Conservation (phyloP, 768 basidiomycete genomes). For the Asterophora parasitica region DNA sequence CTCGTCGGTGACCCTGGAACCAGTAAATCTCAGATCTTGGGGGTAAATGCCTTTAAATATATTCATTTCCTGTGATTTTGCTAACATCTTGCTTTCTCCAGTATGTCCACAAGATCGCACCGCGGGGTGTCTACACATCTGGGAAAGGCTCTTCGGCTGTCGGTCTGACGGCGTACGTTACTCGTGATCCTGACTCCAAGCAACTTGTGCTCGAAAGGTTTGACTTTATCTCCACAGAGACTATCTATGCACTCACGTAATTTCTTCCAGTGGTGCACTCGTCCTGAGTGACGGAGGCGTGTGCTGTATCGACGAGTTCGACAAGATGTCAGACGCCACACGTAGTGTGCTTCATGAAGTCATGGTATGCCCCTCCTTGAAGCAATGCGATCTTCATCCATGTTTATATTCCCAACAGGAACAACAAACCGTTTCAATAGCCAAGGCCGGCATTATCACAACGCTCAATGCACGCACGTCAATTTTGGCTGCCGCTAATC, state of each 20-base stretch:
- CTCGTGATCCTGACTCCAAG: conserved; percentile 96
- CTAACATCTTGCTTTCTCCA: conserved; percentile 24
- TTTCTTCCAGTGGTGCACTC: conserved; percentile 69
- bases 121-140: conserved; percentile 94
- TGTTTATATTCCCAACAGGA: conserved; percentile 48
- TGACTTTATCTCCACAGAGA: conserved; percentile 10
- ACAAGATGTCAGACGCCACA: conserved; percentile 98
- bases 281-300: conserved; percentile 95
- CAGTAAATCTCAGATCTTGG: conserved; percentile 91
- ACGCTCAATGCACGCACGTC: conserved; percentile 98
- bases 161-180: conserved; percentile 97
- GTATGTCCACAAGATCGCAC: conserved; percentile 99
- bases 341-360: conserved; percentile 98
- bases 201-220: conserved; percentile 96
- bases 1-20: conserved; percentile 98
- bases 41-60: conserved; percentile 42
- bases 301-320: conserved; percentile 98
- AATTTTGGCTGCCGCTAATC: conserved; percentile 95
- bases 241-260: background rate
- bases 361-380: conserved; percentile 53
- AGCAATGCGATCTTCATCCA: background rate
- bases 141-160: conserved; percentile 99
- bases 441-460: conserved; percentile 98
- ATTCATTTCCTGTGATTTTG: background rate
- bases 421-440: conserved; percentile 99